Evolutionary conservation across 2,329 filamentous ascomycete genomes (phyloP).

Genomic region (Talaromyces pinophilus): DNA sequence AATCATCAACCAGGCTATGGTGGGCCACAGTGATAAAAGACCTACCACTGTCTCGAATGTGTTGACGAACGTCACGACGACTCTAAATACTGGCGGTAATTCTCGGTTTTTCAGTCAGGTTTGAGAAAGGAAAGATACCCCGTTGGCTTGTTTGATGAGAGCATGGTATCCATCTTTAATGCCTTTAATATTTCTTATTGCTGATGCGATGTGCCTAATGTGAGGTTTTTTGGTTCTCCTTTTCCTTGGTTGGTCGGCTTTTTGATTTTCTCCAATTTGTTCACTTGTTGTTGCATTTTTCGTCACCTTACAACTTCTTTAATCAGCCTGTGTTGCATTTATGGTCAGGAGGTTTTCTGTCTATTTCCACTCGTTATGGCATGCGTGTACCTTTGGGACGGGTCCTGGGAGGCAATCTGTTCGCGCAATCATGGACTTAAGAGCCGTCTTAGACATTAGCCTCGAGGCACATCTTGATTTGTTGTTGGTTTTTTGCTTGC

Average conservation of each 20-base stretch:
- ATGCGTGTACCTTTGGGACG: neutral
- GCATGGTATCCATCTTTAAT: constrained; percentile 16
- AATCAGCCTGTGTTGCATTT: constrained; percentile 9
- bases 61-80: constrained; percentile 11
- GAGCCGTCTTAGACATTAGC: constrained; percentile 10
- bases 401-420: constrained; percentile 18
- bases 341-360: constrained; percentile 14
- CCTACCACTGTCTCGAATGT: neutral
- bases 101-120: constrained; percentile 10
- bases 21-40: neutral
- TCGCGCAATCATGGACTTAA: constrained; percentile 8
- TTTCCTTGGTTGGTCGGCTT: neutral
- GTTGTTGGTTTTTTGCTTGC: neutral
- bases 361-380: constrained; percentile 11
- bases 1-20: constrained; percentile 17
- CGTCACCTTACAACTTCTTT: neutral
- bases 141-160: constrained; percentile 19
- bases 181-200: constrained; percentile 7
- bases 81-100: neutral
- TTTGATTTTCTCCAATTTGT: neutral
- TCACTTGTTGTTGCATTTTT: neutral
- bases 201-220: neutral
- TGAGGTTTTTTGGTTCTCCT: neutral
- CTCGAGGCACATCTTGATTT: constrained; percentile 10
- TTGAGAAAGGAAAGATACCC: constrained; percentile 18